phyloP scores from a whole-genome alignment of 2,329 filamentous ascomycete genomes.

The Talaromyces sp. region DNA sequence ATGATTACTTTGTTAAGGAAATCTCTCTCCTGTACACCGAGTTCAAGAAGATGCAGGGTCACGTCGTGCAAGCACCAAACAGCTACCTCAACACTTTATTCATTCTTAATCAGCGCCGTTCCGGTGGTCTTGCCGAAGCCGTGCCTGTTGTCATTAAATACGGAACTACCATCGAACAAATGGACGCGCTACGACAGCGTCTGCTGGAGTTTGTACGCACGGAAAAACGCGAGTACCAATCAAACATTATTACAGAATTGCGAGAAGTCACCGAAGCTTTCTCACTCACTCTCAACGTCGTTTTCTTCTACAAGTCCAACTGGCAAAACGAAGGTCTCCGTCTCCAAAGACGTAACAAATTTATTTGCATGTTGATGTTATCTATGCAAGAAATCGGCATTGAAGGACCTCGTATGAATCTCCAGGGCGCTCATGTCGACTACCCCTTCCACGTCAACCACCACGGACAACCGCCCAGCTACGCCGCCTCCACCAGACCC shows the following conservation, averaged over 20 bases:
- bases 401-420: constrained; percentile 73
- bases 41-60: constrained; percentile 98
- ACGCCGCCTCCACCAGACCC: constrained; percentile 40
- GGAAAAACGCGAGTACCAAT: constrained; percentile 86
- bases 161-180: constrained; percentile 77
- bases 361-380: constrained; percentile 86
- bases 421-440: constrained; percentile 63
- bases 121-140: constrained; percentile 81
- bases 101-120: constrained; percentile 90
- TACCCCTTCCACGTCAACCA: constrained; percentile 64
- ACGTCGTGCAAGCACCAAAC: constrained; percentile 94
- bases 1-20: constrained; percentile 95
- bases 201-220: constrained; percentile 77
- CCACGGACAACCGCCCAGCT: constrained; percentile 44
- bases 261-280: constrained; percentile 76
- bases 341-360: constrained; percentile 86
- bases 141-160: constrained; percentile 82
- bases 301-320: constrained; percentile 97
- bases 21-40: constrained; percentile 91
- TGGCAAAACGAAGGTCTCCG: constrained; percentile 93
- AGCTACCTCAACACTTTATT: constrained; percentile 89
- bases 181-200: constrained; percentile 73
- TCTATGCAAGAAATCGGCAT: constrained; percentile 80
- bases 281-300: constrained; percentile 81
- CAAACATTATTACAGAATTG: constrained; percentile 82